Percentiles rank a stretch among this genome's conserved stretches.
These are phyloP conservation scores for Pichia terricola DNA, from an alignment of 1,139 yeast genomes.

Conservation along the genomic window DNA sequence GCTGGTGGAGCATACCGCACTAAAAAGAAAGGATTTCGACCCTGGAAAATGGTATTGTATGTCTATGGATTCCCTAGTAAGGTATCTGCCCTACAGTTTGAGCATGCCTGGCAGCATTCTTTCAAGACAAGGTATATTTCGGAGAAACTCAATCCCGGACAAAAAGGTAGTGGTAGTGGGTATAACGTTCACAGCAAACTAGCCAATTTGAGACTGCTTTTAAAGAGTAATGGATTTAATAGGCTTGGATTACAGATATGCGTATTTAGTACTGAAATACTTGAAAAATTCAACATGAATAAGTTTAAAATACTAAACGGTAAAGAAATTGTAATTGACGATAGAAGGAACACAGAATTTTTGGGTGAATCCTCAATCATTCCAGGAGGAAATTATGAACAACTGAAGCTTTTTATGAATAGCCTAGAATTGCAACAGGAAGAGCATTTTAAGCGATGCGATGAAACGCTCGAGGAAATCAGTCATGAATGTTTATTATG, in stretches of 20 bases:
- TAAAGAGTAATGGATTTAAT: conserved; percentile 33
- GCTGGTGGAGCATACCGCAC: conserved; percentile 65
- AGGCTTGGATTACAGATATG: conserved; percentile 28
- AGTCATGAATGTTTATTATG: conserved; percentile 14
- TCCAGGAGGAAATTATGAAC: conserved; percentile 24
- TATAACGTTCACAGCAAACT: conserved; percentile 38
- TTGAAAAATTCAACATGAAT: conserved; percentile 13
- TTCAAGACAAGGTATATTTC: conserved; percentile 50
- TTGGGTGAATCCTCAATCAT: conserved; percentile 5
- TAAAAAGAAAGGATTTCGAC: conserved; percentile 43
- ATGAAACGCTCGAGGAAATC: not conserved
- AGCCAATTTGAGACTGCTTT: conserved; percentile 41
- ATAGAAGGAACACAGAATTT: conserved; percentile 1
- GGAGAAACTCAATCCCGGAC: conserved; percentile 25
- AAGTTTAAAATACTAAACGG: conserved; percentile 14
- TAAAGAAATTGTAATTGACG: conserved; percentile 4
- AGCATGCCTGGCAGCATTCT: conserved; percentile 75
- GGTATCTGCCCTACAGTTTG: conserved; percentile 59
- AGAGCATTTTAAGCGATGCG: conserved; percentile 11
- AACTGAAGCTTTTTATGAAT: conserved; percentile 17
- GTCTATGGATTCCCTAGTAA: conserved; percentile 70
- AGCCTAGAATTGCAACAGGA: conserved; percentile 7
- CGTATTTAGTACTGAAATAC: conserved; percentile 15
- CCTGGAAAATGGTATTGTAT: conserved; percentile 61
- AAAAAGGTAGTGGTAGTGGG: conserved; percentile 23